These are phyloP conservation scores for Orbilia javanica DNA, from an alignment of 2,329 filamentous ascomycete genomes.

Conservation along the genomic window DNA sequence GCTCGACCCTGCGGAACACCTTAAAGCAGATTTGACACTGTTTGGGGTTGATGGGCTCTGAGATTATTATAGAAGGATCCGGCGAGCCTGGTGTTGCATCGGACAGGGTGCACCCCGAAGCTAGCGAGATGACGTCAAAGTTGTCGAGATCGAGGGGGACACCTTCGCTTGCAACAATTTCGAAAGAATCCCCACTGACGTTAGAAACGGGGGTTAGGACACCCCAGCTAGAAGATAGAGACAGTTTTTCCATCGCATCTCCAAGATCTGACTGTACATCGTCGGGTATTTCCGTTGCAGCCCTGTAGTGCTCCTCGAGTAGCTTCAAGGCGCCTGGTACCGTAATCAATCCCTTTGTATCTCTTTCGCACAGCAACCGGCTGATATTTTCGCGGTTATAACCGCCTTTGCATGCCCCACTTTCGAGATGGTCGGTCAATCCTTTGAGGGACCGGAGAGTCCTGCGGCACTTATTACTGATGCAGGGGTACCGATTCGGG, in stretches of 20 bases:
- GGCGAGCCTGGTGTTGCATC: not conserved
- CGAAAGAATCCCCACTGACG: not conserved
- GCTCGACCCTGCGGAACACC: not conserved
- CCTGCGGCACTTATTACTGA: slow-evolving; percentile 3
- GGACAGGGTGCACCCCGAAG: not conserved
- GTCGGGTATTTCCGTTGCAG: not conserved
- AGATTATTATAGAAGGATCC: not conserved
- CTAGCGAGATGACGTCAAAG: slow-evolving; percentile 10
- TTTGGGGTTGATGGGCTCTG: not conserved
- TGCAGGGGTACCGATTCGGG: slow-evolving; percentile 11
- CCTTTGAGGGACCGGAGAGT: not conserved
- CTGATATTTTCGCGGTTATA: slow-evolving; percentile 16
- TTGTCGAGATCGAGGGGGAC: not conserved
- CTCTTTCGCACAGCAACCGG: slow-evolving; percentile 18
- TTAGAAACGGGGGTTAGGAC: not conserved
- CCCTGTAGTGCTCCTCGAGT: not conserved
- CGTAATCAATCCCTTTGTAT: slow-evolving; percentile 27
- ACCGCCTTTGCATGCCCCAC: slow-evolving; percentile 24
- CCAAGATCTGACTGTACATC: not conserved
- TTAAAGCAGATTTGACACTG: slow-evolving; percentile 19
- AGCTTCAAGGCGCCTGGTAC: slow-evolving; percentile 16
- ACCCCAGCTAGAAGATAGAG: not conserved
- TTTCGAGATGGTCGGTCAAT: slow-evolving; percentile 34
- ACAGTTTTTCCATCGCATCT: not conserved
- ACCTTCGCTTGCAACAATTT: not conserved